A percentile compares a stretch with the other conserved stretches of the same genome.
Evolutionary conservation across 371 early-diverging fungal genomes (phyloP).

Genomic region (Mortierella sp.): DNA sequence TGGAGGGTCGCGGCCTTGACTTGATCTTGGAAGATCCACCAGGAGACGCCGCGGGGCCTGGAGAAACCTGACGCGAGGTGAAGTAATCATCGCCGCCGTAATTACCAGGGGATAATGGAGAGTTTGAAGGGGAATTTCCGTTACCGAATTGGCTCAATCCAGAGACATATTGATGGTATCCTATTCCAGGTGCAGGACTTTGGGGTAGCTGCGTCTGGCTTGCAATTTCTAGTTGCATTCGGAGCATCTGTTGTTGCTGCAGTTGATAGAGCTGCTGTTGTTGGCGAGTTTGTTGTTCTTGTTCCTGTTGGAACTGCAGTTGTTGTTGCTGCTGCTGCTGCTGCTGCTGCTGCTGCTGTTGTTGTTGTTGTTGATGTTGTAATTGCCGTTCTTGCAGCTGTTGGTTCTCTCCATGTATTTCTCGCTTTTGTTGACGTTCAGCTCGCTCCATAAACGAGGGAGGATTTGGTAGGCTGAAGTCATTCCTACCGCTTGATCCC

Average conservation of each 20-base stretch:
- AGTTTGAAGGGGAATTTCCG: slow-evolving; percentile 41
- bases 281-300: slow-evolving; percentile 17
- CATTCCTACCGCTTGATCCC: slow-evolving; percentile 22
- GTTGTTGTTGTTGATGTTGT: slow-evolving; percentile 24
- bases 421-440: slow-evolving; percentile 47
- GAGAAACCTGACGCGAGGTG: slow-evolving; percentile 21
- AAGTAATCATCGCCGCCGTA: slow-evolving; percentile 52
- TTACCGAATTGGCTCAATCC: slow-evolving; percentile 28
- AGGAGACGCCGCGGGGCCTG: slow-evolving; percentile 46
- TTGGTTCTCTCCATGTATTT: slow-evolving; percentile 21
- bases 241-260: slow-evolving; percentile 45
- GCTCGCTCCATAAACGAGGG: slow-evolving; percentile 50
- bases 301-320: slow-evolving; percentile 29
- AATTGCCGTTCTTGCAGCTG: slow-evolving; percentile 24
- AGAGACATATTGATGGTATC: slow-evolving; percentile 24
- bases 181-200: slow-evolving; percentile 30
- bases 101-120: slow-evolving; percentile 45
- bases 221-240: slow-evolving; percentile 44
- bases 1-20: slow-evolving; percentile 40
- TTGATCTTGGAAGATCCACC: slow-evolving; percentile 50
- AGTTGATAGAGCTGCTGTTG: slow-evolving; percentile 38
- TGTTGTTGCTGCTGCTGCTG: slow-evolving; percentile 45
- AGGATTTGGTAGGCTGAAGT: slow-evolving; percentile 50
- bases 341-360: slow-evolving; percentile 34
- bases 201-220: slow-evolving; percentile 41